A percentile compares a stretch with the other conserved stretches of the same genome.
phyloP scores from a whole-genome alignment of 257 asterid species.

The Leptodermis oblonga region DNA sequence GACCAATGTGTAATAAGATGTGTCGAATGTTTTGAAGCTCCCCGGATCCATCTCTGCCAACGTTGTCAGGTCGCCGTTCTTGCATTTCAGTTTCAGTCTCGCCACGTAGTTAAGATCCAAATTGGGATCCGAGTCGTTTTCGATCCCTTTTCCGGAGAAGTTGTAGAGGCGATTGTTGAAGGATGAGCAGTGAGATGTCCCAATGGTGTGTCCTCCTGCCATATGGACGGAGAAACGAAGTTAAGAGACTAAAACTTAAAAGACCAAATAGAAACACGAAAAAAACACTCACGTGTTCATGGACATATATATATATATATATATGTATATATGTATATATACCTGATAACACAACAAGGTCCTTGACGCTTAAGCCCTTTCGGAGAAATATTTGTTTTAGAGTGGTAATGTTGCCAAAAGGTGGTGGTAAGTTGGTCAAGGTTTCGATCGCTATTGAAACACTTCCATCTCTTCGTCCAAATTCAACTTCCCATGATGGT shows the following conservation, averaged over 20 bases:
- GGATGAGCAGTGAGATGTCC: conserved; percentile 40
- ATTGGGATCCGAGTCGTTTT: conserved; percentile 25
- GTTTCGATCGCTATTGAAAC: conserved; percentile 31
- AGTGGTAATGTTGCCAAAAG: conserved; percentile 26
- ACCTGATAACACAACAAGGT: conserved; percentile 47
- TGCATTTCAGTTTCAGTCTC: conserved; percentile 27
- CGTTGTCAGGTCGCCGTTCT: conserved; percentile 21
- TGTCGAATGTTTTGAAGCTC: conserved; percentile 35
- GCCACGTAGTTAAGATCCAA: conserved; percentile 29
- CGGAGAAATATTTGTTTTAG: conserved; percentile 30
- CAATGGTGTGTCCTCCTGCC: conserved; percentile 42
- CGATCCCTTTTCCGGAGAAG: conserved; percentile 27
- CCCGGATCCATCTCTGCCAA: conserved; percentile 49
- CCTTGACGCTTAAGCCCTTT: conserved; percentile 37
- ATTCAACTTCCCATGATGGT: conserved; percentile 42
- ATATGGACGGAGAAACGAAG: background rate
- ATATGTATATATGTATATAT: background rate
- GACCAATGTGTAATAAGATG: conserved; percentile 23
- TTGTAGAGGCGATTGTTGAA: conserved; percentile 40
- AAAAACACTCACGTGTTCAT: too few species aligned
- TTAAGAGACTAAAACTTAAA: too few species aligned
- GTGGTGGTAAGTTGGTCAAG: conserved; percentile 20
- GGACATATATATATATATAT: background rate
- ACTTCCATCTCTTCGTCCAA: conserved; percentile 47
- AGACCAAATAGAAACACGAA: background rate